These are phyloP conservation scores for Colletotrichum agaves DNA, from an alignment of 2,329 filamentous ascomycete species.

Conservation along the genomic window DNA sequence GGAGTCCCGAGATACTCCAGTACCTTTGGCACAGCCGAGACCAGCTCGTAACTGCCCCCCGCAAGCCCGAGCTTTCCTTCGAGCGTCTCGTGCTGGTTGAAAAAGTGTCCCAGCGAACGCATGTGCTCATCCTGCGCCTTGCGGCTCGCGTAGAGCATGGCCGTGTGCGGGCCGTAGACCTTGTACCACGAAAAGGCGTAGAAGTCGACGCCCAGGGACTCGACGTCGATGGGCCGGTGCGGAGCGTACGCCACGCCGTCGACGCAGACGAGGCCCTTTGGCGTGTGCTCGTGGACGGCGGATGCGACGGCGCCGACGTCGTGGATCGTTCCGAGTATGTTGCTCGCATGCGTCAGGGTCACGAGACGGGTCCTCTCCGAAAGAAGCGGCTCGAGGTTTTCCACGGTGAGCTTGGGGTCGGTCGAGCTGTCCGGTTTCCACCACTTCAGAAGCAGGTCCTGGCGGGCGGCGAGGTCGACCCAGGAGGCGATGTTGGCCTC, in stretches of 20 bases:
- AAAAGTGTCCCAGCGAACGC: conserved; percentile 71
- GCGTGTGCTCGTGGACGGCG: conserved; percentile 59
- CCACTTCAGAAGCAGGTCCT: conserved; percentile 74
- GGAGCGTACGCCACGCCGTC: conserved; percentile 83
- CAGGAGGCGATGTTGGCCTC: conserved; percentile 82
- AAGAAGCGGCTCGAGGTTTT: conserved; percentile 68
- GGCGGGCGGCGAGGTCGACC: conserved; percentile 72
- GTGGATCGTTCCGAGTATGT: conserved; percentile 78
- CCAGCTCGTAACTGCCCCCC: conserved; percentile 76
- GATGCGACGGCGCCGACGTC: conserved; percentile 67
- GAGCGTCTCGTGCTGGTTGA: conserved; percentile 69
- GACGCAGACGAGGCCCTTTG: conserved; percentile 72
- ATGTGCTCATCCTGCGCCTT: conserved; percentile 63
- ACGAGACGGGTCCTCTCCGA: conserved; percentile 75
- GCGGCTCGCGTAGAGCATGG: conserved; percentile 74
- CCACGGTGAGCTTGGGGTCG: conserved; percentile 68
- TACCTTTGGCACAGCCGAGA: conserved; percentile 70
- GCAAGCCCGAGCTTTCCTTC: conserved; percentile 76
- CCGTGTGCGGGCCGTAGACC: conserved; percentile 80
- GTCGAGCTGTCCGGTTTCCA: conserved; percentile 64
- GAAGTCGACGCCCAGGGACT: conserved; percentile 76
- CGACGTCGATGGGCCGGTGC: conserved; percentile 76
- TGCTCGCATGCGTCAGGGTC: conserved; percentile 78
- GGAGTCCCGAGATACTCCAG: conserved; percentile 67
- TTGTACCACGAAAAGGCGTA: conserved; percentile 89